phyloP scores from a whole-genome alignment of 495 filamentous ascomycete genomes.

The Acidomyces sp. region DNA sequence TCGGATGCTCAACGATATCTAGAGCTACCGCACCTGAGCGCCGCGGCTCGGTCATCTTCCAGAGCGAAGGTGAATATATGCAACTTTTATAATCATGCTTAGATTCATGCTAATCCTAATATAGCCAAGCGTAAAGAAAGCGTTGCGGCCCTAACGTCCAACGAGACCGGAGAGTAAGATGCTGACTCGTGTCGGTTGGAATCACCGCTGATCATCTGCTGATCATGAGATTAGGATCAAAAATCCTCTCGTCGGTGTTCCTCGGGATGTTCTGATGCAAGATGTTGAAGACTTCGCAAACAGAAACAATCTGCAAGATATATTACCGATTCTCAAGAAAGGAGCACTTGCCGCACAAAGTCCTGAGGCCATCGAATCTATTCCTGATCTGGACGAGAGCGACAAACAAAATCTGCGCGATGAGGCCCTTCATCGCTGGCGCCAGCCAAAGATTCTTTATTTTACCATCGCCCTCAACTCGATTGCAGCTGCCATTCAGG shows the following conservation, averaged over 20 bases:
- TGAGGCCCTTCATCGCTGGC: conserved; percentile 45
- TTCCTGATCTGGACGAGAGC: conserved; percentile 34
- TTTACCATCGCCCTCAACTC: conserved; percentile 39
- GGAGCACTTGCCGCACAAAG: conserved; percentile 42
- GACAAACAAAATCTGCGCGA: conserved; percentile 34
- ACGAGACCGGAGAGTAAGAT: neutral
- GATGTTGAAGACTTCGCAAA: conserved; percentile 41
- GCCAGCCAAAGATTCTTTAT: conserved; percentile 30
- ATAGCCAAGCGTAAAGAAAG: too few relatives aligned
- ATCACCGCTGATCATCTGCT: too few relatives aligned
- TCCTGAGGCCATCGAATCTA: conserved; percentile 29
- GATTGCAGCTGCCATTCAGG: conserved; percentile 30
- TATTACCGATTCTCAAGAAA: conserved; percentile 35
- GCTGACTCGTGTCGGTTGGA: neutral
- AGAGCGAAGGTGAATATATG: conserved; percentile 57
- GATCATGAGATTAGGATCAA: too few relatives aligned
- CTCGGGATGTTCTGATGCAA: conserved; percentile 34
- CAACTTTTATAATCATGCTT: too few relatives aligned
- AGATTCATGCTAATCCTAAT: too few relatives aligned
- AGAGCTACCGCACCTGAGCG: too few relatives aligned
- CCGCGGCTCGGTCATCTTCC: conserved; percentile 33
- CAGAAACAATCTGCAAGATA: conserved; percentile 33
- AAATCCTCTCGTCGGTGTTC: conserved; percentile 40
- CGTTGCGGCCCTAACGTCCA: too few relatives aligned
- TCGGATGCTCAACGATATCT: too few relatives aligned